Conservation (phyloP, 2,329 filamentous ascomycete genomes). For the Penicillium italicum region DNA sequence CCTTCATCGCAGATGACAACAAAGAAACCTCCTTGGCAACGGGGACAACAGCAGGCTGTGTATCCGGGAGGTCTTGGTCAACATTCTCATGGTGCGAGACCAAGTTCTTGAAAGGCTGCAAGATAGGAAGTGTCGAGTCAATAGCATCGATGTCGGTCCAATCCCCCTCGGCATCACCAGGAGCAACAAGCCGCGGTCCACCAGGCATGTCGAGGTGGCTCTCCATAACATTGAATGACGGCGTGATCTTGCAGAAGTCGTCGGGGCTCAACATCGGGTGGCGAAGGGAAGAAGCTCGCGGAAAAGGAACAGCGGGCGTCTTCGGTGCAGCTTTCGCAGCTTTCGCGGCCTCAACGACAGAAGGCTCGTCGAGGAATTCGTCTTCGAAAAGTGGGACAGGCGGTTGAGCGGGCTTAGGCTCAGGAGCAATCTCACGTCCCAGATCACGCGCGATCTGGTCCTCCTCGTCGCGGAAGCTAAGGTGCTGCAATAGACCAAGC, state of each 20-base stretch:
- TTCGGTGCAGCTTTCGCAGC: not conserved
- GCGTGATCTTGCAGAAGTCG: not conserved
- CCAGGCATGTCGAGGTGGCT: not conserved
- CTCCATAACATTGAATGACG: not conserved
- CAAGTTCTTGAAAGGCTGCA: slow-evolving; percentile 1
- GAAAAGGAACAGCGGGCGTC: not conserved
- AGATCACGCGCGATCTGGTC: slow-evolving; percentile 5
- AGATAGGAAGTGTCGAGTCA: slow-evolving; percentile 1
- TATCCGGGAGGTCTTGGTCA: not conserved
- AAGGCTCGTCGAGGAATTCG: not conserved
- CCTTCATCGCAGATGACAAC: not conserved
- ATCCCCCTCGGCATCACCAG: not conserved
- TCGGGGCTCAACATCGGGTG: not conserved
- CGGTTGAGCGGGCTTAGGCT: not conserved
- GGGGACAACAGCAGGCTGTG: not conserved
- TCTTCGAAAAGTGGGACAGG: slow-evolving; percentile 3
- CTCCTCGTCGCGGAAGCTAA: slow-evolving; percentile 8
- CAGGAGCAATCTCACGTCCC: slow-evolving; percentile 2
- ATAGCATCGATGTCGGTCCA: slow-evolving; percentile 6
- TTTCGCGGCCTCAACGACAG: not conserved
- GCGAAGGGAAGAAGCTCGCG: slow-evolving; percentile 1
- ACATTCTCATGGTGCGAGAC: not conserved
- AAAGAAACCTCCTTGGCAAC: not conserved
- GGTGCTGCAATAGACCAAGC: slow-evolving; percentile 4
- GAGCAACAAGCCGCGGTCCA: not conserved